Evolutionary conservation across 257 asterid species (phyloP), one percentile per base, ranked within the genome.

Genomic region (Verbascum thapsus): DNA sequence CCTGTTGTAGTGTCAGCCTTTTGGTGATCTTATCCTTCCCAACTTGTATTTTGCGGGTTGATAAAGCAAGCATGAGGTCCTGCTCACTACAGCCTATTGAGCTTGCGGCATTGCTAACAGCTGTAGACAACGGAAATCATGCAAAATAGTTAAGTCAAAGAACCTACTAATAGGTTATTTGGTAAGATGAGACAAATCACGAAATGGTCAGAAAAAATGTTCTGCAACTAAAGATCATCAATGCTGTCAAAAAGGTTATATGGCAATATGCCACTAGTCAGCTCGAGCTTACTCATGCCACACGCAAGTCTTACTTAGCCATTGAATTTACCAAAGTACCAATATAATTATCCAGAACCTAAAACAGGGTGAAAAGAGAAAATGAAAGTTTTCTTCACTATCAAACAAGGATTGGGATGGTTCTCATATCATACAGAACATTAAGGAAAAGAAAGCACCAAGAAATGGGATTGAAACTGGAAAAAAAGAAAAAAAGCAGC

Each of bases 21-120:
- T 72, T 78, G 65, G 81, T 63, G 67, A 85, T 86, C 63, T 72
- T 79, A 58, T 90, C 95, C 75, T 77, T 94, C 64, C 95, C 89
- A 11, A 82, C 90, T 65, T 77, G 88, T 76, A 94, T 70, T 75
- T 64, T 76, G 22, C 77, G 80, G 63, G 95, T 84, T 53, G 99
- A 85, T 72, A 94, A 73, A 73, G 83, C 84, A 72, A 69, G 84
- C 63, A 80, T 73, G 74, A 94, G 85, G 68, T 86, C 91, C 64
- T 72, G 74, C 69, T 77, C 78, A 71, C 68, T 80, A 77, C 99
- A 94, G 71, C 95, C 97, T 49, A 94, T 76, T 83, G 90, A 76
- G 80, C 72, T 66, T 65, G 95, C 89, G 76, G 94, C 89, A 78
- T 79, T 85, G 74, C 72, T 70, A 56, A 87, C 80, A 76, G 99